Evolutionary conservation across 2,329 filamentous ascomycete genomes (phyloP).

Genomic region (Xylariaceae sp.): DNA sequence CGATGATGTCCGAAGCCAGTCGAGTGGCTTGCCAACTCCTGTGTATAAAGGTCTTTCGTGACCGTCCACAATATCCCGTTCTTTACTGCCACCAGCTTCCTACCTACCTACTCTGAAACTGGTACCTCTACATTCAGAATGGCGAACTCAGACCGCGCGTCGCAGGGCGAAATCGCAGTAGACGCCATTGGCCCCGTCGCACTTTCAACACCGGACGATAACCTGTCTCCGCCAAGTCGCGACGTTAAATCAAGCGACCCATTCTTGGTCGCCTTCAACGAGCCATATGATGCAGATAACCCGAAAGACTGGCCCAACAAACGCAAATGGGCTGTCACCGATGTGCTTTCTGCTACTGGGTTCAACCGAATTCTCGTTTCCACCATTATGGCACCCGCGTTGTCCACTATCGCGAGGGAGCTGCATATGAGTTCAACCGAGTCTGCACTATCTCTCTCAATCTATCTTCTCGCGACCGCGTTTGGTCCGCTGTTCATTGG

Average conservation of each 20-base stretch:
- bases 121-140: background rate
- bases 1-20: background rate
- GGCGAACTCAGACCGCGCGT: background rate
- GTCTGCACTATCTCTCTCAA: slow-evolving; percentile 46
- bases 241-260: slow-evolving; percentile 10
- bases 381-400: slow-evolving; percentile 50
- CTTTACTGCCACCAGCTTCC: too few relatives aligned
- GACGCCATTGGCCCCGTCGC: slow-evolving; percentile 3
- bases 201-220: background rate
- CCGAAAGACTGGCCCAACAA: slow-evolving; percentile 38
- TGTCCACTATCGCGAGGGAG: slow-evolving; percentile 49
- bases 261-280: slow-evolving; percentile 14
- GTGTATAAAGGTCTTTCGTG: background rate
- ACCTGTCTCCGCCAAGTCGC: background rate
- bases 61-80: too few relatives aligned
- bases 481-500: slow-evolving; percentile 44
- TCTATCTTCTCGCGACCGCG: slow-evolving; percentile 40
- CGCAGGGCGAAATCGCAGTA: background rate
- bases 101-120: too few relatives aligned
- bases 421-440: slow-evolving; percentile 48
- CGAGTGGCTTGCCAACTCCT: background rate
- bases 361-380: slow-evolving; percentile 52
- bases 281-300: slow-evolving; percentile 30
- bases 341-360: slow-evolving; percentile 47
- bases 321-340: slow-evolving; percentile 48